Conservation (phyloP, 805 yeast species). For the Suhomyces xylopsoci region DNA sequence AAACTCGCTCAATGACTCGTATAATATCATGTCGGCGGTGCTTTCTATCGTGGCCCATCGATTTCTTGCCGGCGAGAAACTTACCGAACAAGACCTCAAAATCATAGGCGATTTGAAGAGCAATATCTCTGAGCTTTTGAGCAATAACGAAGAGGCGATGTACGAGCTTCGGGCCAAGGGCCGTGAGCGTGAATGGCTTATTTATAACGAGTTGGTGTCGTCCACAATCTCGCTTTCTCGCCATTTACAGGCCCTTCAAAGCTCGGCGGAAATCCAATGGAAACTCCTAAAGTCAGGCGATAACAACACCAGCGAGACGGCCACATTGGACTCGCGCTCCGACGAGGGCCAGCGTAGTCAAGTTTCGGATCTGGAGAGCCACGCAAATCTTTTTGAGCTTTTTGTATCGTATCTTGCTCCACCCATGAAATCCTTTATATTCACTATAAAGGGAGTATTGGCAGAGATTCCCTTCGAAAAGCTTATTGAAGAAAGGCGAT, state of each 20-base stretch:
- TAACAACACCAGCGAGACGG: neutral
- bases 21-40: slow-evolving; percentile 49
- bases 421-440: slow-evolving; percentile 61
- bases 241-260: slow-evolving; percentile 63
- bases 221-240: slow-evolving; percentile 51
- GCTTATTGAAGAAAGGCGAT: slow-evolving; percentile 20
- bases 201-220: slow-evolving; percentile 46
- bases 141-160: slow-evolving; percentile 53
- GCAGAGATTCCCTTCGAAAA: slow-evolving; percentile 55
- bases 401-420: slow-evolving; percentile 72
- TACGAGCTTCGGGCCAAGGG: slow-evolving; percentile 60
- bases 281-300: slow-evolving; percentile 38
- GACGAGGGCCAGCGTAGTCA: neutral
- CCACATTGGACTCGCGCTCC: neutral
- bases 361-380: neutral
- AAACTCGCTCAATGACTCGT: slow-evolving; percentile 46
- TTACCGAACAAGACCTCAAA: slow-evolving; percentile 37
- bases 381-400: slow-evolving; percentile 54
- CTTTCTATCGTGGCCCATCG: slow-evolving; percentile 45
- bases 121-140: slow-evolving; percentile 37
- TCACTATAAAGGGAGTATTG: slow-evolving; percentile 60
- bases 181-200: slow-evolving; percentile 48
- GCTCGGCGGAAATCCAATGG: slow-evolving; percentile 68
- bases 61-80: slow-evolving; percentile 48
- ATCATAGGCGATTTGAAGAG: slow-evolving; percentile 38